A percentile compares a stretch with the other conserved stretches of the same genome.
Evolutionary conservation across 2,329 filamentous ascomycete species (phyloP).

Genomic region (Aspergillus viridinutans): DNA sequence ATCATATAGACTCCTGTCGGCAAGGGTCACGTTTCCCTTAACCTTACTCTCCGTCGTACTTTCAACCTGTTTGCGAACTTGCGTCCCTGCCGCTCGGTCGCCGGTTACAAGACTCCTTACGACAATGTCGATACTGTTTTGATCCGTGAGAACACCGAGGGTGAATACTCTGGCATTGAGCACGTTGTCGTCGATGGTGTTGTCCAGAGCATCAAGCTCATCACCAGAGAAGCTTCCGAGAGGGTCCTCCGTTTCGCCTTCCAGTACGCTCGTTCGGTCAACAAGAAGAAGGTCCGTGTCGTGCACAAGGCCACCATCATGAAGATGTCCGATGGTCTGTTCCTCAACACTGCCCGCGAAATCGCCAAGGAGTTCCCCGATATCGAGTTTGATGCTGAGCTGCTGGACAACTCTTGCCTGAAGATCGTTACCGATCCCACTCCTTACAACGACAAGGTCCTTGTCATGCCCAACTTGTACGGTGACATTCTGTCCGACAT

Average conservation of each 20-base stretch:
- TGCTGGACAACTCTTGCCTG: slow-evolving; percentile 98
- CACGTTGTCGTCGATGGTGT: slow-evolving; percentile 97
- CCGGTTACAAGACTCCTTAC: slow-evolving; percentile 97
- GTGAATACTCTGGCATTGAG: slow-evolving; percentile 99
- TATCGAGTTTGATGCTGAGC: slow-evolving; percentile 95
- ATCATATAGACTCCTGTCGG: slow-evolving; percentile 77
- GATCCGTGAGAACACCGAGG: slow-evolving; percentile 99
- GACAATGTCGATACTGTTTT: slow-evolving; percentile 94
- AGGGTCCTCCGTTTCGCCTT: slow-evolving; percentile 95
- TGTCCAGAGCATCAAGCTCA: slow-evolving; percentile 99
- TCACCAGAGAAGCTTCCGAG: slow-evolving; percentile 91
- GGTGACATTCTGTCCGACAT: slow-evolving; percentile 99
- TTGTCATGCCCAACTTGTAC: slow-evolving; percentile 97
- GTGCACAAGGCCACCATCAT: slow-evolving; percentile 99
- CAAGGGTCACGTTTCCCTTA: slow-evolving; percentile 98
- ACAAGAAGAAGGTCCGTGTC: slow-evolving; percentile 92
- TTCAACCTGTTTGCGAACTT: slow-evolving; percentile 99
- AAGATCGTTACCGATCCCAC: slow-evolving; percentile 96
- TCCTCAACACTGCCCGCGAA: slow-evolving; percentile 79
- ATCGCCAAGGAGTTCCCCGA: slow-evolving; percentile 92
- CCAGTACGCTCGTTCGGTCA: slow-evolving; percentile 91
- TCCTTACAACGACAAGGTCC: slow-evolving; percentile 98
- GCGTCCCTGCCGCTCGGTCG: slow-evolving; percentile 93
- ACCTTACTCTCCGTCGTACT: slow-evolving; percentile 95
- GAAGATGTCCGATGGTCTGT: slow-evolving; percentile 99